phyloP scores from a whole-genome alignment of 306 rosid genomes.

The Castanopsis chinensis region DNA sequence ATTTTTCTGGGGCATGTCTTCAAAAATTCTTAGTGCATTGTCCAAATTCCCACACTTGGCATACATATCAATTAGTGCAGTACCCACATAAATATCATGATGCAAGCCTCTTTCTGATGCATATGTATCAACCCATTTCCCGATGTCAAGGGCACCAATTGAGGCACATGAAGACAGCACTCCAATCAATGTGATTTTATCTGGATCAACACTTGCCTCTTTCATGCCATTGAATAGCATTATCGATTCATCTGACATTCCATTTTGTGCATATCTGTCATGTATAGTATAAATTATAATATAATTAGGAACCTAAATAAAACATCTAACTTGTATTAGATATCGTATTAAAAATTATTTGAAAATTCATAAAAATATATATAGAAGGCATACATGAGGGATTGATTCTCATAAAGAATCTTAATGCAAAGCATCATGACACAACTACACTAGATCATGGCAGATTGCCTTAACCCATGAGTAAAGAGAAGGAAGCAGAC shows the following conservation, averaged over 20 bases:
- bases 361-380: not conserved
- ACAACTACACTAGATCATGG: not conserved
- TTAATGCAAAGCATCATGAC: not conserved
- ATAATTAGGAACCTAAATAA: not conserved
- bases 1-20: slow-evolving; percentile 69
- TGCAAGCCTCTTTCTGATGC: slow-evolving; percentile 63
- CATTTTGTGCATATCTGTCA: slow-evolving; percentile 91
- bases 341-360: not conserved
- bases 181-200: slow-evolving; percentile 71
- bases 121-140: slow-evolving; percentile 63
- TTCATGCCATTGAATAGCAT: slow-evolving; percentile 62
- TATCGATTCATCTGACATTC: slow-evolving; percentile 81
- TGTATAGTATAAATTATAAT: slow-evolving; percentile 9
- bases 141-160: slow-evolving; percentile 76
- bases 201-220: slow-evolving; percentile 47
- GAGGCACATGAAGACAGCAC: slow-evolving; percentile 77
- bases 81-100: slow-evolving; percentile 63
- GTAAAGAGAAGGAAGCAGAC: not conserved
- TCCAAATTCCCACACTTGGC: slow-evolving; percentile 91
- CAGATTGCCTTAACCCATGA: not conserved
- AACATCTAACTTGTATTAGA: not conserved
- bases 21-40: slow-evolving; percentile 65
- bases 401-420: not conserved
- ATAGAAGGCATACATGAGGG: not conserved
- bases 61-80: slow-evolving; percentile 90